These are phyloP conservation scores for Cenchrus americanus DNA, from an alignment of 176 grass and related monocot genomes.

Conservation along the genomic window DNA sequence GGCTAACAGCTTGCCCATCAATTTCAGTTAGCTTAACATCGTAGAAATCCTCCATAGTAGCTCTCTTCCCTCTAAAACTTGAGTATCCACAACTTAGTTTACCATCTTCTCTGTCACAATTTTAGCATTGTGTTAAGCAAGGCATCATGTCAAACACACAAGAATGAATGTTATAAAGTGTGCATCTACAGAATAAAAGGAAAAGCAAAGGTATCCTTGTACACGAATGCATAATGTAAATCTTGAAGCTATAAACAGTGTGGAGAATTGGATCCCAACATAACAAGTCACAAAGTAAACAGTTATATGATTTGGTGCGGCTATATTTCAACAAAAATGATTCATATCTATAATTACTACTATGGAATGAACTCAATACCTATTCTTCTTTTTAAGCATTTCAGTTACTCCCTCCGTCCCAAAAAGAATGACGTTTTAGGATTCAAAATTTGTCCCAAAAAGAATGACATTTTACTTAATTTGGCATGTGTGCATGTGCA, in stretches of 20 bases:
- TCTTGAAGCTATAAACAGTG: constrained; percentile 4
- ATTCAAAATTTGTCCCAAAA: too few relatives aligned
- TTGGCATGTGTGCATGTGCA: too few relatives aligned
- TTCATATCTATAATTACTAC: neutral
- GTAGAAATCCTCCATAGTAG: constrained; percentile 94
- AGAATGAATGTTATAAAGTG: neutral
- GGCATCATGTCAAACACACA: constrained; percentile 22
- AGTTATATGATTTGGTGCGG: neutral
- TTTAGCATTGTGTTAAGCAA: constrained; percentile 46
- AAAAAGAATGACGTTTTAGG: too few relatives aligned
- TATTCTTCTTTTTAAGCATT: constrained; percentile 4
- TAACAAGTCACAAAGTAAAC: constrained; percentile 22
- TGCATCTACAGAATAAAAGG: constrained; percentile 5
- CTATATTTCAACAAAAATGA: constrained; percentile 26
- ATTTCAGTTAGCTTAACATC: constrained; percentile 85
- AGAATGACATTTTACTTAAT: too few relatives aligned
- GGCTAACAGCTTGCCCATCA: constrained; percentile 70
- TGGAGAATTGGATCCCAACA: constrained; percentile 1
- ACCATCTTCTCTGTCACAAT: constrained; percentile 78
- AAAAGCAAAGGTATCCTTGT: neutral
- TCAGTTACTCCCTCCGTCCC: too few relatives aligned
- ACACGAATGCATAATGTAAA: constrained; percentile 17
- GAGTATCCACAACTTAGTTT: constrained; percentile 87
- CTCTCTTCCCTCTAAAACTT: constrained; percentile 85
- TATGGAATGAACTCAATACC: neutral